Evolutionary conservation across 257 asterid genomes (phyloP), one percentile per base, ranked within the genome.

Genomic region (Nicotiana otophora): DNA sequence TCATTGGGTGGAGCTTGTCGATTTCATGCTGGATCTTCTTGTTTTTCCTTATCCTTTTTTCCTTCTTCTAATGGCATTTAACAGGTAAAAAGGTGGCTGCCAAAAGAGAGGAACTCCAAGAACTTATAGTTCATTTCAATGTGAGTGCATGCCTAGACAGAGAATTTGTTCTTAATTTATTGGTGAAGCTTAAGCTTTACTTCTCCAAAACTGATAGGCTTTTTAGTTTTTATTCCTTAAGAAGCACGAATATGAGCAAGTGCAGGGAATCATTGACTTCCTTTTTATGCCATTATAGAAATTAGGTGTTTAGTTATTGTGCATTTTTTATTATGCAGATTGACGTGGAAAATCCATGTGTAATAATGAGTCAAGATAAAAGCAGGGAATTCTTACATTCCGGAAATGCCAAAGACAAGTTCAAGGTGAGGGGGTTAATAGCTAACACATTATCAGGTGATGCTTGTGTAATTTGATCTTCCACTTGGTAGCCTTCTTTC

Each of bases 291-390:
- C 28, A 51, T 28, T 51, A 28, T 42, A 15, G 46, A 51, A 51
- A 51, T 62, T 26, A 51, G 48, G 17, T 28, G 17, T 75, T 60
- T 8, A 51, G 62, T 23, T n/a, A 61, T 20, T 42, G 26, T 81
- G 57, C 72, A 33, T 65, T 83, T 81, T 83, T 84, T 30, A 72
- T 72, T 82, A 7, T 89, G 87, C 91, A 94, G 99, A 96, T 96
- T 87, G 99, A 96, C 87, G 99, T 96, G 53, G 99, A 94, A 86
- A 96, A 96, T 88, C 99, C 99, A 46, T 96, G 99, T 80, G 97
- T 95, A 68, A 87, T 96, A 84, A 94, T 94, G 99, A 94, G 92
- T 87, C 99, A 94, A 84, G 99, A 96, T 88, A 96, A 92, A 89
- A 96, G 99, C 90, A 86, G 98, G 82, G 99, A 96, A 90, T 96